A percentile compares a stretch with the other conserved stretches of the same genome.
Conservation (phyloP, 495 filamentous ascomycete species). For the Lophiotrema nucula region DNA sequence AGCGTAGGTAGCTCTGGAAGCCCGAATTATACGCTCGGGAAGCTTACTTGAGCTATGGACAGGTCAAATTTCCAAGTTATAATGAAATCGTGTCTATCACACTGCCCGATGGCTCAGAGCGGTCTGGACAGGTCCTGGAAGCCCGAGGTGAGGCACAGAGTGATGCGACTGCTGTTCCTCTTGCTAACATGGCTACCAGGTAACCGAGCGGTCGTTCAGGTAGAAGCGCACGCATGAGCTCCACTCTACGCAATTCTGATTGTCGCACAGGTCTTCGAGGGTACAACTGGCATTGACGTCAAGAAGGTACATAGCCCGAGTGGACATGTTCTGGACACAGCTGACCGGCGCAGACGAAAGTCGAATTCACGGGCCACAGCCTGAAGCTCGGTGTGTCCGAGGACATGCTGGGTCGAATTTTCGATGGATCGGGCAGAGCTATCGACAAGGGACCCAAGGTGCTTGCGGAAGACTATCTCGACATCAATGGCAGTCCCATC, state of each 20-base stretch:
- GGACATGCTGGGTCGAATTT: slow-evolving; percentile 98
- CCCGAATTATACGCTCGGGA: neutral
- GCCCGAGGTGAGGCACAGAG: slow-evolving; percentile 68
- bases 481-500: slow-evolving; percentile 99
- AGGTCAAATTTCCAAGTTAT: slow-evolving; percentile 96
- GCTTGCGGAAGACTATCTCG: slow-evolving; percentile 93
- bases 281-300: slow-evolving; percentile 94
- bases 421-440: slow-evolving; percentile 93
- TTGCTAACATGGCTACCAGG: slow-evolving; percentile 52
- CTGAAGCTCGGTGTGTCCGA: slow-evolving; percentile 98
- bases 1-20: slow-evolving; percentile 56
- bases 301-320: slow-evolving; percentile 68
- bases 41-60: slow-evolving; percentile 24
- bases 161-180: neutral
- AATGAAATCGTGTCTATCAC: slow-evolving; percentile 98
- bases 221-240: slow-evolving; percentile 37
- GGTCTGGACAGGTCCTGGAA: slow-evolving; percentile 94
- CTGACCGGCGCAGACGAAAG: slow-evolving; percentile 66
- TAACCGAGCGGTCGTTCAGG: slow-evolving; percentile 87
- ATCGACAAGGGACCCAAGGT: slow-evolving; percentile 99
- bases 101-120: slow-evolving; percentile 89
- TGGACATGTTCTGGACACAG: neutral
- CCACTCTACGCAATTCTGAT: slow-evolving; percentile 1
- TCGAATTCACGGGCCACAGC: slow-evolving; percentile 95
- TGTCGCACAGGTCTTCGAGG: slow-evolving; percentile 81